A percentile compares a stretch with the other conserved stretches of the same genome.
Conservation (phyloP, 345 rosid species). For the Brassica incana region DNA sequence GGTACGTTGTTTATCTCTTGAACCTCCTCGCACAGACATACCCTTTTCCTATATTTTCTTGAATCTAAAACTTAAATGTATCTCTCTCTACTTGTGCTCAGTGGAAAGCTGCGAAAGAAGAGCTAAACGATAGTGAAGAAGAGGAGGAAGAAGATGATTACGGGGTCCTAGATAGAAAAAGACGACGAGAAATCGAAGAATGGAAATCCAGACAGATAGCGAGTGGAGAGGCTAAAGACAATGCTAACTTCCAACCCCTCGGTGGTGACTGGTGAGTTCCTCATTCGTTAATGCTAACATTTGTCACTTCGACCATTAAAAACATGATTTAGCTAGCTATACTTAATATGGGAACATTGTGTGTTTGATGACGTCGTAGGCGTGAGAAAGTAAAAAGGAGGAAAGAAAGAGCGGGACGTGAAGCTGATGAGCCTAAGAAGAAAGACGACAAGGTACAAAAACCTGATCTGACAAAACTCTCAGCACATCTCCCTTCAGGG, state of each 20-base stretch:
- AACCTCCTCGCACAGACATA: slow-evolving; percentile 1
- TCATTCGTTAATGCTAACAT: neutral
- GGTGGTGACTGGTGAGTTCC: slow-evolving; percentile 87
- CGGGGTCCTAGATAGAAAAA: slow-evolving; percentile 68
- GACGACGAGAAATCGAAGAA: slow-evolving; percentile 82
- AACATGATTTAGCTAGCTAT: neutral
- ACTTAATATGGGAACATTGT: slow-evolving; percentile 8
- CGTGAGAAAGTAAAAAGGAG: slow-evolving; percentile 90
- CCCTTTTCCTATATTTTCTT: neutral
- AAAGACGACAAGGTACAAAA: slow-evolving; percentile 40
- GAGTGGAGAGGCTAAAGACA: slow-evolving; percentile 89
- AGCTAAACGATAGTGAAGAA: slow-evolving; percentile 75
- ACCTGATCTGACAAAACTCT: slow-evolving; percentile 56
- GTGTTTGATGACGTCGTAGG: slow-evolving; percentile 45
- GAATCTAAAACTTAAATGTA: neutral
- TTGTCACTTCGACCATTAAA: neutral
- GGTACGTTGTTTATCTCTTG: slow-evolving; percentile 45
- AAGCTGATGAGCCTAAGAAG: slow-evolving; percentile 44
- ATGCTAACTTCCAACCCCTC: slow-evolving; percentile 96
- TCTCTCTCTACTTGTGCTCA: slow-evolving; percentile 27
- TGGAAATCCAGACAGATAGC: slow-evolving; percentile 88
- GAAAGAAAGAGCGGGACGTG: slow-evolving; percentile 57
- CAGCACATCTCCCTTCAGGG: slow-evolving; percentile 65
- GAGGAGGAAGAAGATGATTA: slow-evolving; percentile 70
- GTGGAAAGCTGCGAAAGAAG: slow-evolving; percentile 99